Base-by-base conservation (phyloP, 805 yeast genomes). In the Schizosaccharomyces osmophilus region DNA sequence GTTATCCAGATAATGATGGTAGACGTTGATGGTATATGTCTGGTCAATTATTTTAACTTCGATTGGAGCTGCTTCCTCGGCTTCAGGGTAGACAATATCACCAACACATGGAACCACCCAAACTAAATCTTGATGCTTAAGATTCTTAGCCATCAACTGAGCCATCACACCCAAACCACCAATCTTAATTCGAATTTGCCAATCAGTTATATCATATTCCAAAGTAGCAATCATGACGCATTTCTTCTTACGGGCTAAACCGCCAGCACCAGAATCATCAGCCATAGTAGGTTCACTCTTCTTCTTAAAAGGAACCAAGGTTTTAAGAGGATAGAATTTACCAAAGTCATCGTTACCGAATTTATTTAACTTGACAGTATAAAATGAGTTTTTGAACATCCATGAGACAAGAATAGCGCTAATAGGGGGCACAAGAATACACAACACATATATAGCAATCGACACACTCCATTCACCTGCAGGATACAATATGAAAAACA, bases 161-260 rank as follows among this genome's bases (percentile, higher is more conserved):
- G 61, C 61, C 61, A 59, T 59, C 9, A 59, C 61, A 29, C 61
- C 61, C 19, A 59, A 51, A 15, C 61, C 61, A 4, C 61, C 61
- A 59, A 59, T 59, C 55, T 59, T 59, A 13, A 59, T 59, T 8
- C 54, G 26, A 29, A 59, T 59, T 22, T 59, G 22, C 55, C 59
- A 42, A 26, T 59, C 61, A 19, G 61, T 22, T n/a, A 59, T 59
- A 32, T 59, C 61, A 43, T 59, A 59, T 24, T 59, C 61, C 24
- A 59, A 32, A 26, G 61, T 59, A 6, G 61, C 61, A 26, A 59
- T 39, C 11, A 59, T 9, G 17, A 59, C 61, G 24, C 54, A 59
- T 42, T 43, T 41, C 48, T 42, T 32, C 9, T 41, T 58, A 11
- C 26, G 29, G 13, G 60, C 32, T n/a, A 42, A 32, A 19, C 22